phyloP scores from a whole-genome alignment of 345 rosid genomes.

The Populus tremula region DNA sequence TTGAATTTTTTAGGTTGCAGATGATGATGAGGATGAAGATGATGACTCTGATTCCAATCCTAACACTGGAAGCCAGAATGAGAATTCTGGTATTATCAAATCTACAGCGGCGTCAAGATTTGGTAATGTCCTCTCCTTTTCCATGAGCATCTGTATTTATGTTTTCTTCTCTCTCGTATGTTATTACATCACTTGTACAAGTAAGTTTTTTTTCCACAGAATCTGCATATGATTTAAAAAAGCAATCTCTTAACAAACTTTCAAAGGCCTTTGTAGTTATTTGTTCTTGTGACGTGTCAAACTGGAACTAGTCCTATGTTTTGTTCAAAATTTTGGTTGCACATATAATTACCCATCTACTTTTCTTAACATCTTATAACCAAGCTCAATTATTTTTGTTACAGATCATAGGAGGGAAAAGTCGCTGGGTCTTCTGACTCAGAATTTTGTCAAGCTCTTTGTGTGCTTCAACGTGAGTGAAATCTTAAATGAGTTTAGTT shows the following conservation, averaged over 20 bases:
- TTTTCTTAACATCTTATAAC: not conserved
- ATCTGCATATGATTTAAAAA: not conserved
- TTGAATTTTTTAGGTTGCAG: slow-evolving; percentile 35
- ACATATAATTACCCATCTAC: not conserved
- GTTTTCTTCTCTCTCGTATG: not conserved
- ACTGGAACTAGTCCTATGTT: not conserved
- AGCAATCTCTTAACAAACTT: not conserved
- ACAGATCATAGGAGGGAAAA: slow-evolving; percentile 34
- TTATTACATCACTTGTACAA: not conserved
- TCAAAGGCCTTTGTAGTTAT: not conserved
- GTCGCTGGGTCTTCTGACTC: slow-evolving; percentile 32
- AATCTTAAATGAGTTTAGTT: not conserved
- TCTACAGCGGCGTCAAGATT: slow-evolving; percentile 43
- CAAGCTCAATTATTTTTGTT: not conserved
- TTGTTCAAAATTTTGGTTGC: not conserved
- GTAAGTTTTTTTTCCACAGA: not conserved
- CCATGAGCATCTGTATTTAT: not conserved
- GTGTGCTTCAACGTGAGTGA: slow-evolving; percentile 26
- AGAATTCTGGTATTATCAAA: slow-evolving; percentile 41
- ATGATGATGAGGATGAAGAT: slow-evolving; percentile 45
- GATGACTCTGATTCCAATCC: slow-evolving; percentile 58
- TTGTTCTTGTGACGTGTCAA: not conserved
- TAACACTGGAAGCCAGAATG: slow-evolving; percentile 61
- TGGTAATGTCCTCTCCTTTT: slow-evolving; percentile 32
- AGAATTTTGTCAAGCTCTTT: slow-evolving; percentile 35